Conservation (phyloP, 768 basidiomycete genomes). For the Macrolepiota albuminosa region DNA sequence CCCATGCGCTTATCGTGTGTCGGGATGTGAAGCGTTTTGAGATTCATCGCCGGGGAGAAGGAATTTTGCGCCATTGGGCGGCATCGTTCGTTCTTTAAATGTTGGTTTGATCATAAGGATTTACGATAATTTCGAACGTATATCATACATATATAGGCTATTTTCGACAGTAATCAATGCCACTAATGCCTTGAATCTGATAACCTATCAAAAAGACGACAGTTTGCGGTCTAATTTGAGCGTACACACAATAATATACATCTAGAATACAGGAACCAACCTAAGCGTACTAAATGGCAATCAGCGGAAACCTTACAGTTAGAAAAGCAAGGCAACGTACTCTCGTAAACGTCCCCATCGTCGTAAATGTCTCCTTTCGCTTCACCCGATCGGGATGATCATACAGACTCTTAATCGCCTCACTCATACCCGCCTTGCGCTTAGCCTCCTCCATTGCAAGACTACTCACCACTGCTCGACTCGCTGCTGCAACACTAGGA, state of each 20-base stretch:
- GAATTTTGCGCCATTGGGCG: conserved; percentile 63
- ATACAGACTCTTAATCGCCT: conserved; percentile 82
- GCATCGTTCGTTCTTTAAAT: conserved; percentile 2
- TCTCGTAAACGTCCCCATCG: conserved; percentile 87
- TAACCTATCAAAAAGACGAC: background rate
- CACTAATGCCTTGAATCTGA: background rate
- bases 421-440: conserved; percentile 80
- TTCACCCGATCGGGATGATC: conserved; percentile 45
- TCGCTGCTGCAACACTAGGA: conserved; percentile 50
- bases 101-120: background rate
- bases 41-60: conserved; percentile 54
- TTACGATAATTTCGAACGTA: background rate
- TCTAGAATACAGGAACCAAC: conserved; percentile 1
- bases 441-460: conserved; percentile 80
- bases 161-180: background rate
- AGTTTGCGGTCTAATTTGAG: background rate
- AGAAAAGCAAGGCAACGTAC: conserved; percentile 40
- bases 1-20: conserved; percentile 70
- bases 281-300: conserved; percentile 11
- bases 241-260: conserved; percentile 7
- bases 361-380: conserved; percentile 86
- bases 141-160: background rate
- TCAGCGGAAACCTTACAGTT: background rate
- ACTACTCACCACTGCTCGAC: conserved; percentile 63
- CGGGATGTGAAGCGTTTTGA: conserved; percentile 61